These are phyloP conservation scores for Sonneratia caseolaris DNA, from an alignment of 345 rosid species.

Conservation along the genomic window DNA sequence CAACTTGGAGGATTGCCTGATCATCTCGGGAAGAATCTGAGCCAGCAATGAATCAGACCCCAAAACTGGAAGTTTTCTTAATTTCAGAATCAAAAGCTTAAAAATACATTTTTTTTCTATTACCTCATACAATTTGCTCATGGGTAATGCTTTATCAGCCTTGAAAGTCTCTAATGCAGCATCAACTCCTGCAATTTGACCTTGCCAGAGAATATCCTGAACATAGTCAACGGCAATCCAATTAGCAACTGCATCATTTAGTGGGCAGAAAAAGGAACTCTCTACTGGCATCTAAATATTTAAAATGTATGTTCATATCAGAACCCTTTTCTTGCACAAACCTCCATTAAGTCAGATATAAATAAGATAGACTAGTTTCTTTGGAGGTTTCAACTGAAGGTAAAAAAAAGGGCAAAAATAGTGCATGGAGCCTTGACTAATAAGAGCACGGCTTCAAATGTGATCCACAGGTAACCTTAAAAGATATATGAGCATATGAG, in stretches of 20 bases:
- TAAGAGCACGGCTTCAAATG: neutral
- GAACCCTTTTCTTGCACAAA: neutral
- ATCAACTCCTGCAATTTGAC: slow-evolving; percentile 80
- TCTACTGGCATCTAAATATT: neutral
- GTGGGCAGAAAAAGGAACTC: neutral
- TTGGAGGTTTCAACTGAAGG: neutral
- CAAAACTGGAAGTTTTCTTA: neutral
- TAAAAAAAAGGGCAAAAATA: neutral
- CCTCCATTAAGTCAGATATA: neutral
- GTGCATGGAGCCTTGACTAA: neutral
- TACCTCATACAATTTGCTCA: slow-evolving; percentile 59
- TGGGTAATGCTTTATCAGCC: slow-evolving; percentile 78
- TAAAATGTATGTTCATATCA: neutral
- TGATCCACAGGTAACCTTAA: neutral
- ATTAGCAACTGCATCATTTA: neutral
- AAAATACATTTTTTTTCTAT: neutral
- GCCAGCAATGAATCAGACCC: slow-evolving; percentile 9
- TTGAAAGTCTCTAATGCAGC: slow-evolving; percentile 70
- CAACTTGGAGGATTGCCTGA: slow-evolving; percentile 55
- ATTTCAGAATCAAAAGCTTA: neutral
- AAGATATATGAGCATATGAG: slow-evolving; percentile 1
- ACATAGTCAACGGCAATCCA: neutral
- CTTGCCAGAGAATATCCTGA: slow-evolving; percentile 89
- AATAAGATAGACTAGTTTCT: neutral
- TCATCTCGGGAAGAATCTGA: slow-evolving; percentile 85